phyloP scores from a whole-genome alignment of 805 yeast species.

The Kazachstania psychrophila region DNA sequence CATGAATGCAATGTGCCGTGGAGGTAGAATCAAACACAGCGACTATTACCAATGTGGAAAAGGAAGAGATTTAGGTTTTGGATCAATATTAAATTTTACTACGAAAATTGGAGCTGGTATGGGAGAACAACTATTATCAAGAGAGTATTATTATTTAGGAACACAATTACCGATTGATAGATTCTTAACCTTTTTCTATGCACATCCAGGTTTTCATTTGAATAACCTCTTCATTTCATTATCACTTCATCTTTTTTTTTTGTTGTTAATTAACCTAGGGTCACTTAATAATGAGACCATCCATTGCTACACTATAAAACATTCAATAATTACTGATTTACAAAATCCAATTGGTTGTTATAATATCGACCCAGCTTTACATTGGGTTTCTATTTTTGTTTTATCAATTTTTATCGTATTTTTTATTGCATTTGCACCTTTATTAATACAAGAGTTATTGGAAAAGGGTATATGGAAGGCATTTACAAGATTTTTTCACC shows the following conservation, averaged over 20 bases:
- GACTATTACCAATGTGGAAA: slow-evolving; percentile 96
- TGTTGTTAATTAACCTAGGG: slow-evolving; percentile 71
- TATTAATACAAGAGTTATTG: slow-evolving; percentile 75
- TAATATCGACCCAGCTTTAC: slow-evolving; percentile 72
- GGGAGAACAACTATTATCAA: slow-evolving; percentile 91
- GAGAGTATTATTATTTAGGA: slow-evolving; percentile 88
- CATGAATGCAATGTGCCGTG: slow-evolving; percentile 78
- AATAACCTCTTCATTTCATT: slow-evolving; percentile 81
- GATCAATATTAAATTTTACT: slow-evolving; percentile 85
- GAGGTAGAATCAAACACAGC: slow-evolving; percentile 91
- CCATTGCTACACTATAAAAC: slow-evolving; percentile 53
- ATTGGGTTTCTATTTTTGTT: slow-evolving; percentile 85
- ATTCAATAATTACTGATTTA: slow-evolving; percentile 63
- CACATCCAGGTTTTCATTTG: slow-evolving; percentile 93
- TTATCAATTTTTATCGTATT: slow-evolving; percentile 87
- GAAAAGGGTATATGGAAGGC: slow-evolving; percentile 83
- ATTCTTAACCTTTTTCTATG: slow-evolving; percentile 86
- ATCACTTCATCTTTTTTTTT: slow-evolving; percentile 80
- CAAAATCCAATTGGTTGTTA: slow-evolving; percentile 78
- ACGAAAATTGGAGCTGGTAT: slow-evolving; percentile 96
- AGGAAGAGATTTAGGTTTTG: slow-evolving; percentile 91
- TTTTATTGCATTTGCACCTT: slow-evolving; percentile 82
- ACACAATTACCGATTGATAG: slow-evolving; percentile 83
- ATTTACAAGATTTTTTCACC: slow-evolving; percentile 56
- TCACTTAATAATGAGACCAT: slow-evolving; percentile 66